phyloP scores from a whole-genome alignment of 495 filamentous ascomycete species.

The Pyrenula massariospora region DNA sequence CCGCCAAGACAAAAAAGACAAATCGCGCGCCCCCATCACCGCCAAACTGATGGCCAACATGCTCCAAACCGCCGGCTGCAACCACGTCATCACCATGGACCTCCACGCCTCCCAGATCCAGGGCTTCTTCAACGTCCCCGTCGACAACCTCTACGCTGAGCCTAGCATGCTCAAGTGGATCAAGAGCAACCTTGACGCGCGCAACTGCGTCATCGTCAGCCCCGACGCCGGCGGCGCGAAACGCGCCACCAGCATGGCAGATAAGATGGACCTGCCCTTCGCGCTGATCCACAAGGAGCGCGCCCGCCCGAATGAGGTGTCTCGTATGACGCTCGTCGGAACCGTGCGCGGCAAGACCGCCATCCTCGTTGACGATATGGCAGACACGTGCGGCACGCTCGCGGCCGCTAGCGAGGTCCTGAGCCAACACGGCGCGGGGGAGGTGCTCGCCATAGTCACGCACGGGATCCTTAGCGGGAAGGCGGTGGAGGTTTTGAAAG shows the following conservation, averaged over 20 bases:
- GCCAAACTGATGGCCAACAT: conserved; percentile 96
- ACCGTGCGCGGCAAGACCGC: conserved; percentile 48
- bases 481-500: conserved; percentile 82
- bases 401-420: conserved; percentile 88
- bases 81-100: conserved; percentile 86
- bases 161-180: conserved; percentile 88
- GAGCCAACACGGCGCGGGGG: conserved; percentile 75
- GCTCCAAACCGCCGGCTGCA: conserved; percentile 85
- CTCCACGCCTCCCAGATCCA: conserved; percentile 51
- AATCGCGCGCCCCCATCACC: conserved; percentile 73
- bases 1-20: conserved; percentile 99
- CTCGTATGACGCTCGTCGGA: conserved; percentile 78
- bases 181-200: conserved; percentile 39
- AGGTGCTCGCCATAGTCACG: conserved; percentile 89
- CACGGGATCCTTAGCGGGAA: conserved; percentile 90
- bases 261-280: conserved; percentile 86
- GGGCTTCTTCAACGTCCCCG: conserved; percentile 97
- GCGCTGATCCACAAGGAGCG: conserved; percentile 99
- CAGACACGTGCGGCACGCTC: conserved; percentile 91
- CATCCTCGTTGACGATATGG: conserved; percentile 76
- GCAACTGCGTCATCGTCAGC: conserved; percentile 87
- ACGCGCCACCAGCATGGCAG: conserved; percentile 91
- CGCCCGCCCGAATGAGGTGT: conserved; percentile 87
- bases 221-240: conserved; percentile 96
- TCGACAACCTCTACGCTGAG: conserved; percentile 95